Evolutionary conservation across 768 basidiomycete genomes (phyloP), one percentile per base, ranked within the genome.

Genomic region (Leucogyrophana mollusca): DNA sequence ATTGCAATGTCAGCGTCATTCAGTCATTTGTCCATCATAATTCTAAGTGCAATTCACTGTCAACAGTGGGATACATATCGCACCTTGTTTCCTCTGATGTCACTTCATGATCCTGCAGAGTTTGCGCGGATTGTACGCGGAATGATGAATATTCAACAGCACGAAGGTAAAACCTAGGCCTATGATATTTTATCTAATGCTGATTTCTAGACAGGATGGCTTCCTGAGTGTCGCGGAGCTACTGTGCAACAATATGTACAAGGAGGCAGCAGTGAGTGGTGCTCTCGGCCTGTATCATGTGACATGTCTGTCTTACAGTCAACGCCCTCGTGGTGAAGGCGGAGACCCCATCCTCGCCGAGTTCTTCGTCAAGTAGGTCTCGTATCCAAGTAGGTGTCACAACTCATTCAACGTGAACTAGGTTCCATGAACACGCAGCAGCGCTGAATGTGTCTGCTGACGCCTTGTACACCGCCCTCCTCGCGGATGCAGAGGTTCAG

Each of bases 11-110:
- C 49, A 13, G 76, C 53, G 9, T 9, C 17, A 25, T 38, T 11
- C 13, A 11, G 23, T 8, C 34, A 11, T 30, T 20, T 23, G n/a
- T 25, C 1, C 33, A n/a, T n/a, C 10, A 17, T 10, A 27, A 35
- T 45, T n/a, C 21, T 40, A 14, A 27, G 16, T 37, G 22, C 25
- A 13, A 30, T 27, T 10, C 10, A 10, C 13, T 4, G 6, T 30
- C 9, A 21, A 5, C 45, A 83, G 80, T 82, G 82, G 83, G 82
- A 85, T 51, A 83, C 82, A 1, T 83, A 78, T 56, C 72, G 82
- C 13, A 82, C 81, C 0, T 63, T 85, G 8, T 85, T 73, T 54
- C 77, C 83, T 1, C 66, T 83, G 32, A 78, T 82, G 76, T 78
- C 81, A 0, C 69, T 85, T 4, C 82, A 85, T 39, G 83, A 83